These are phyloP conservation scores for Passalora sequoiae DNA, from an alignment of 2,329 filamentous ascomycete genomes.

Conservation along the genomic window DNA sequence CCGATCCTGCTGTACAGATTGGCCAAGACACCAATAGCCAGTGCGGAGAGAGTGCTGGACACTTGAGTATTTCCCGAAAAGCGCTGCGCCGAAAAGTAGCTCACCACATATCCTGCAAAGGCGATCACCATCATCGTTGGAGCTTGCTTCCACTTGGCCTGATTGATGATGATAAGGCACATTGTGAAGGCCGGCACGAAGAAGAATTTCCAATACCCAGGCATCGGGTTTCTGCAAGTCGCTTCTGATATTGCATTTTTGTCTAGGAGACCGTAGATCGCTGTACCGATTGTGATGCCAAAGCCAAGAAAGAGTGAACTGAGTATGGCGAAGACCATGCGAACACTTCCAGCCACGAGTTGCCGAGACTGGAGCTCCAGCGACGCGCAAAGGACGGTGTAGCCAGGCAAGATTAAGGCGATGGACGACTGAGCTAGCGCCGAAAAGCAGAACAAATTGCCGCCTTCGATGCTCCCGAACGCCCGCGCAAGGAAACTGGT, in stretches of 20 bases:
- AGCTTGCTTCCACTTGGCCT: constrained; percentile 71
- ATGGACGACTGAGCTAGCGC: constrained; percentile 47
- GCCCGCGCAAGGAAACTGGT: constrained; percentile 46
- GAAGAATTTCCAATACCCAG: constrained; percentile 56
- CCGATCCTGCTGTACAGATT: constrained; percentile 70
- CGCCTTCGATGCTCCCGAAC: constrained; percentile 41
- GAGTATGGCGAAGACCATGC: constrained; percentile 50
- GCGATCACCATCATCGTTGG: constrained; percentile 72
- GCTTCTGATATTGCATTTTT: constrained; percentile 41
- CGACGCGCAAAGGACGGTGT: constrained; percentile 41
- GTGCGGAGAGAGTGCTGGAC: constrained; percentile 68
- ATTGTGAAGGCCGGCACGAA: constrained; percentile 70
- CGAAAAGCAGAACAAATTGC: constrained; percentile 45
- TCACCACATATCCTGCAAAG: constrained; percentile 67
- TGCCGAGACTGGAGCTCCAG: constrained; percentile 45
- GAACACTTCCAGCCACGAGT: constrained; percentile 45
- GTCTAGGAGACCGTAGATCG: constrained; percentile 45
- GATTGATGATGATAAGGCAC: constrained; percentile 71
- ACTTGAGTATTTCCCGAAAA: constrained; percentile 68
- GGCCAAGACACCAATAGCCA: constrained; percentile 68
- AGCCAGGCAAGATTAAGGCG: constrained; percentile 46
- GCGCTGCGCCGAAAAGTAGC: constrained; percentile 62
- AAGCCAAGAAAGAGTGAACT: constrained; percentile 51
- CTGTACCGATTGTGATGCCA: constrained; percentile 47
- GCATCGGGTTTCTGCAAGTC: constrained; percentile 44